Base-by-base conservation (phyloP, 140 eudicot species). In the Stevia rebaudiana region DNA sequence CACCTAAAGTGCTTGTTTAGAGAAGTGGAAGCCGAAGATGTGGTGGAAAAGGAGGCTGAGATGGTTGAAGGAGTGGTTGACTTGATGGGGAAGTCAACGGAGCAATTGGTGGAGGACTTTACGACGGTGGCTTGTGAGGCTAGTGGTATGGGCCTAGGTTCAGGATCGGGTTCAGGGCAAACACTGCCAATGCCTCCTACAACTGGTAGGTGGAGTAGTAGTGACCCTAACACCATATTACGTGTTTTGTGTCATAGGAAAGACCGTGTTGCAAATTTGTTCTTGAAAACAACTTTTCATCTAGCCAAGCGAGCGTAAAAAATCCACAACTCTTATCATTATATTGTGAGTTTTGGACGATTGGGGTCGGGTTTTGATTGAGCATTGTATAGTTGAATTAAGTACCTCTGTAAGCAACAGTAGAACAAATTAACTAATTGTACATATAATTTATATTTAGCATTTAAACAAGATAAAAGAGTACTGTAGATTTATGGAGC, bases 161-260 rank as follows among this genome's bases (percentile, higher is more conserved):
- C 7, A 33, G 7, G 6, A 6, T 33, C 37, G 7, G 37, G 37
- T 2, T 61, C 77, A 1, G 90, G 86, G 2, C 86, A 76, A 41
- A 87, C 83, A 60, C 44, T 90, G 17, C 89, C 89, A 3, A 79
- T 91, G 82, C 98, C 98, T 33, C 98, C 95, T 4, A 87, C 95
- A n/a, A 91, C 98, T 0, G 95, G 98, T 21, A 82, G 74, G 42
- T 91, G 98, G 98, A 83, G 66, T 47, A 68, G 86, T 11, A 76
- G 91, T 10, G 97, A 90, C 54, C 94, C 97, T 3, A 90, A 90
- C 50, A 90, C 97, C 2, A 87, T 90, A 28, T 70, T 91, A 58
- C 87, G 98, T 39, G 89, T 91, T 10, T 73, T 91, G 50, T 91
- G 98, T 65, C 76, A 82, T 77, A 74, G 95, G 47, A 84, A 91